phyloP scores from a whole-genome alignment of 2,329 filamentous ascomycete species.

The Fusarium domesticum region DNA sequence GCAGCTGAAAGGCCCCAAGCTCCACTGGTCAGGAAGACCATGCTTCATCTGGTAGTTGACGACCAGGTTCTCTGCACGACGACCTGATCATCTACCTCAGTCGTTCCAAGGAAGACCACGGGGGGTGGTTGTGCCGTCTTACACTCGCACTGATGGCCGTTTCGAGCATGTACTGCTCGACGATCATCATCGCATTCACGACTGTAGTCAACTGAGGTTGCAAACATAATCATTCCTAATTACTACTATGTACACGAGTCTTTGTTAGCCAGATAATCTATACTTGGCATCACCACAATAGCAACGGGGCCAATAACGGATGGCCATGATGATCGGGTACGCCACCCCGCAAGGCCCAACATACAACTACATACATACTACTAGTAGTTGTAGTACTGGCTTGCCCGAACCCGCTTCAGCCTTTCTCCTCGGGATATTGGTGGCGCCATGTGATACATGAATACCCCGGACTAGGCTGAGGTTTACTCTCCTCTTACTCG shows the following conservation, averaged over 20 bases:
- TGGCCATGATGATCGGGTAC: not conserved
- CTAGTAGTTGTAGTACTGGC: no score
- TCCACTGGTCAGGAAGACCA: constrained; percentile 10
- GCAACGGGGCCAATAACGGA: not conserved
- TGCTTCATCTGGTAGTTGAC: not conserved
- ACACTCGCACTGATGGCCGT: constrained; percentile 19
- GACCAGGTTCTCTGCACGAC: not conserved
- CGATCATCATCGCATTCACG: no score
- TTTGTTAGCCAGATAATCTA: not conserved
- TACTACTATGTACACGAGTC: no score
- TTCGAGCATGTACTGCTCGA: constrained; percentile 5
- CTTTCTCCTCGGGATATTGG: constrained; percentile 16
- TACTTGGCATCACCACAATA: not conserved
- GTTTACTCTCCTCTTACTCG: constrained; percentile 5
- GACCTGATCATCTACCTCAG: not conserved
- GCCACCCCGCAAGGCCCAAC: not conserved
- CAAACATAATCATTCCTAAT: no score
- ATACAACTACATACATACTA: no score
- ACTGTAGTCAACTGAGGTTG: no score
- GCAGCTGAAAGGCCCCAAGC: constrained; percentile 19
- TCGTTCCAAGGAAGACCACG: constrained; percentile 7
- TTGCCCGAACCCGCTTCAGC: constrained; percentile 4
- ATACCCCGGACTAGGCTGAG: constrained; percentile 14
- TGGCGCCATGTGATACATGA: constrained; percentile 18
- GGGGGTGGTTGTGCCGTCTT: constrained; percentile 25